These are phyloP conservation scores for Alternaria dauci DNA, from an alignment of 2,329 filamentous ascomycete species.

Conservation along the genomic window DNA sequence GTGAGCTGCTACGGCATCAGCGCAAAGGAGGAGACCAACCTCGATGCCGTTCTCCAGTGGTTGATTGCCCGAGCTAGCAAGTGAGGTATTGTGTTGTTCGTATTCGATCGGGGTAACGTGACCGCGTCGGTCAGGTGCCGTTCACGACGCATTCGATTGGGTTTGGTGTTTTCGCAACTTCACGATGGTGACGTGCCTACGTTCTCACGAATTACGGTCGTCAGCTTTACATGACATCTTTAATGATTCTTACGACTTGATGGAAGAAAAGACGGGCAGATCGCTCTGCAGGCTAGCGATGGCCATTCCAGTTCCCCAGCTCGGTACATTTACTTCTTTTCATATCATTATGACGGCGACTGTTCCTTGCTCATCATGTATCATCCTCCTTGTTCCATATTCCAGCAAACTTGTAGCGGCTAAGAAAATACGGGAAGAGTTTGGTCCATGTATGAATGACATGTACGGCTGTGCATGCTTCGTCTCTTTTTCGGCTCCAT, in stretches of 20 bases:
- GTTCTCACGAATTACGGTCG: constrained; percentile 45
- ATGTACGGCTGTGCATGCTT: constrained; percentile 9
- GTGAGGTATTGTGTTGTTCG: constrained; percentile 33
- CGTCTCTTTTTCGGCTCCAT: constrained; percentile 13
- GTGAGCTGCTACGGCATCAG: constrained; percentile 99
- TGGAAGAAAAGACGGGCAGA: constrained; percentile 60
- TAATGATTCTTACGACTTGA: constrained; percentile 64
- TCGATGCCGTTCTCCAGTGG: constrained; percentile 96
- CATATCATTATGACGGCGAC: constrained; percentile 32
- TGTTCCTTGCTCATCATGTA: constrained; percentile 26
- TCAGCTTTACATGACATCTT: constrained; percentile 54
- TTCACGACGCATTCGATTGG: constrained; percentile 29
- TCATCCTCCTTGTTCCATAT: constrained; percentile 23
- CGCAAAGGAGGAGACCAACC: constrained; percentile 97
- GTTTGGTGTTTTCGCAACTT: constrained; percentile 35
- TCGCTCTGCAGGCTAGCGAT: constrained; percentile 58
- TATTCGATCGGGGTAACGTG: constrained; percentile 33
- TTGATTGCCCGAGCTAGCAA: constrained; percentile 83
- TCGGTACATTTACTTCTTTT: constrained; percentile 39
- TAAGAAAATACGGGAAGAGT: constrained; percentile 14
- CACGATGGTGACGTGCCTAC: constrained; percentile 49
- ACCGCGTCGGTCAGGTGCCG: constrained; percentile 36
- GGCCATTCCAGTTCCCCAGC: constrained; percentile 55
- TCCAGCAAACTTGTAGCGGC: constrained; percentile 17
- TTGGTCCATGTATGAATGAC: constrained; percentile 8